These are phyloP conservation scores for Phyllosticta citrichinensis DNA, from an alignment of 2,329 filamentous ascomycete species.

Conservation along the genomic window DNA sequence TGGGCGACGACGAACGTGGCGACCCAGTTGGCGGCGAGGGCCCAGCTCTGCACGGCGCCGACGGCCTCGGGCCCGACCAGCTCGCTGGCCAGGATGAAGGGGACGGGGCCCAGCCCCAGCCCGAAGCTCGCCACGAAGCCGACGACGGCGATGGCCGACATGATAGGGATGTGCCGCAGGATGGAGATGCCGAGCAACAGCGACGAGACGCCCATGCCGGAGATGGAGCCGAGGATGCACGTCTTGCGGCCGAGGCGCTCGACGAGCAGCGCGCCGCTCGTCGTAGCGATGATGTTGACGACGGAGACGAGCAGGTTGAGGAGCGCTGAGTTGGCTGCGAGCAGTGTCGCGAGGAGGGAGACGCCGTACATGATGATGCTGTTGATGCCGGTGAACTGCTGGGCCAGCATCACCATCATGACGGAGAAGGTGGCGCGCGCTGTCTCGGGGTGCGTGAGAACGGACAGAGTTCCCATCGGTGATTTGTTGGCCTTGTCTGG, in stretches of 20 bases:
- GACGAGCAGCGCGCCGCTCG: conserved; percentile 70
- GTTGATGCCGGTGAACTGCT: conserved; percentile 84
- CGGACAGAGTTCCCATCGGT: conserved; percentile 39
- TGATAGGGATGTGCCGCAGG: conserved; percentile 55
- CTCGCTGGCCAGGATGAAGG: conserved; percentile 88
- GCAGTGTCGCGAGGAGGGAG: conserved; percentile 68
- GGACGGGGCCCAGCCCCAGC: conserved; percentile 82
- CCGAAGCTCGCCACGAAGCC: conserved; percentile 85
- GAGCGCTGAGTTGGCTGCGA: conserved; percentile 70
- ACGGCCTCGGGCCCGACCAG: conserved; percentile 85
- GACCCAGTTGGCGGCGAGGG: conserved; percentile 75
- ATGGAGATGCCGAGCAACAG: conserved; percentile 74
- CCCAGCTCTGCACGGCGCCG: conserved; percentile 83
- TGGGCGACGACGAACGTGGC: conserved; percentile 89
- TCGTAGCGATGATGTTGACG: conserved; percentile 76
- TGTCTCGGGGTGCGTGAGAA: conserved; percentile 57
- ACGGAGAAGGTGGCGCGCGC: conserved; percentile 78
- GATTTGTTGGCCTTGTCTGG: conserved; percentile 22
- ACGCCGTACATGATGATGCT: conserved; percentile 98
- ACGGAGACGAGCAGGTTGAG: conserved; percentile 81
- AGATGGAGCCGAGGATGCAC: conserved; percentile 71
- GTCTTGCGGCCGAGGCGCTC: conserved; percentile 82
- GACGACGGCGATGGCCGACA: conserved; percentile 74
- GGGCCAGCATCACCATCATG: conserved; percentile 86
- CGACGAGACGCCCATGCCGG: conserved; percentile 73